Conservation (phyloP, 2,329 filamentous ascomycete genomes). For the Didymosphaeria variabile region DNA sequence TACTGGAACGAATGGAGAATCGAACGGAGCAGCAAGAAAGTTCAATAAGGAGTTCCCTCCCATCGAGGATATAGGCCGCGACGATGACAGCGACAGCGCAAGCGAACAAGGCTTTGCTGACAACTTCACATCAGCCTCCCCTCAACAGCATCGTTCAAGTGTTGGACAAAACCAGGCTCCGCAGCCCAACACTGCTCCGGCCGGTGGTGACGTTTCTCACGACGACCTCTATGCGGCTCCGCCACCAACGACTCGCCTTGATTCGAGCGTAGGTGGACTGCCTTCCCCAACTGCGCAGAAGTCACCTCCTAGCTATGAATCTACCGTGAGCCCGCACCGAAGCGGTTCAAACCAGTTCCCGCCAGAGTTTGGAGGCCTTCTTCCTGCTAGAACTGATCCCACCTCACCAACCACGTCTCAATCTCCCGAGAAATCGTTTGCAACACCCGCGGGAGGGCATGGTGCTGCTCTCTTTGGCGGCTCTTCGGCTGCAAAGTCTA, state of each 20-base stretch:
- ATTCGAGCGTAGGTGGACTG: conserved; percentile 53
- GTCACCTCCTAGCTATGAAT: conserved; percentile 67
- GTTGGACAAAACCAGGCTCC: conserved; percentile 38
- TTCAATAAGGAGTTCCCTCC: conserved; percentile 89
- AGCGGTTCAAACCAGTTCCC: conserved; percentile 59
- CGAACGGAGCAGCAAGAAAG: conserved; percentile 51
- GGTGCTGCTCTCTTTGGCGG: conserved; percentile 53
- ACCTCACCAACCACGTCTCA: conserved; percentile 50
- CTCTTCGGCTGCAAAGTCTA: conserved; percentile 42
- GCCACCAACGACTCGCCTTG: conserved; percentile 45
- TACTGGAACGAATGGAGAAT: conserved; percentile 38
- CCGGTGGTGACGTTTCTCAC: conserved; percentile 32
- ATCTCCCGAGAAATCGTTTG: conserved; percentile 50
- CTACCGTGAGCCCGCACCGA: conserved; percentile 49
- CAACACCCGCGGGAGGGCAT: conserved; percentile 45
- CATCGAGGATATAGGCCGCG: conserved; percentile 83
- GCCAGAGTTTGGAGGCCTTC: conserved; percentile 63
- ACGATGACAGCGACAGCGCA: conserved; percentile 79
- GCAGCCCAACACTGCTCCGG: conserved; percentile 32
- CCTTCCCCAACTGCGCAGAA: conserved; percentile 64
- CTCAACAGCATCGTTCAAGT: conserved; percentile 45
- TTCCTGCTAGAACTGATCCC: conserved; percentile 65
- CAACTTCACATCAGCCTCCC: conserved; percentile 77
- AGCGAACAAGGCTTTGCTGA: conserved; percentile 87
- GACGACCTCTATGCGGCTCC: conserved; percentile 44